Evolutionary conservation across 768 basidiomycete species (phyloP).

Genomic region (Boletus patriciae): DNA sequence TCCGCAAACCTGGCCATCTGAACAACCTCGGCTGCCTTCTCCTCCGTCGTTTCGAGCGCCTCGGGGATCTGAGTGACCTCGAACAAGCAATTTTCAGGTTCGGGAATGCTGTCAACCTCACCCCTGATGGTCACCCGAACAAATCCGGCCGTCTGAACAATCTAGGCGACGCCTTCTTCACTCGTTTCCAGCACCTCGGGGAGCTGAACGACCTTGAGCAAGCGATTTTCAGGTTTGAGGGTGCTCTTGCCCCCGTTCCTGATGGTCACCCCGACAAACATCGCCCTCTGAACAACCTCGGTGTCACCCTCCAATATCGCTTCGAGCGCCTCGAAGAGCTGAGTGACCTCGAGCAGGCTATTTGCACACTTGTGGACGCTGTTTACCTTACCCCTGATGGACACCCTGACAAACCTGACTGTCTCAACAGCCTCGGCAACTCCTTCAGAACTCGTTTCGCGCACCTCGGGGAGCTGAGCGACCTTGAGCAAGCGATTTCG

Average conservation of each 20-base stretch:
- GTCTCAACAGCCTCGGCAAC: background rate
- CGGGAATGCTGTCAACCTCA: background rate
- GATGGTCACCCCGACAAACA: background rate
- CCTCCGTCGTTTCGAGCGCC: background rate
- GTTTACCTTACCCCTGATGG: background rate
- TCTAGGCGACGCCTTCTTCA: background rate
- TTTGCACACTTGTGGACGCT: background rate
- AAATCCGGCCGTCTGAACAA: background rate
- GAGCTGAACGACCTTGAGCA: slow-evolving; percentile 4
- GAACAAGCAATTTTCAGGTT: background rate
- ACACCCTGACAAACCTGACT: background rate
- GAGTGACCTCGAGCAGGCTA: background rate
- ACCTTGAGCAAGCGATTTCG: background rate
- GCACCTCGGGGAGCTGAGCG: background rate
- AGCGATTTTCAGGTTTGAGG: background rate
- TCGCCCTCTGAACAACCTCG: background rate
- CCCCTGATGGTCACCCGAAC: background rate
- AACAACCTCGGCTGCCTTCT: background rate
- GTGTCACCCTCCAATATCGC: background rate
- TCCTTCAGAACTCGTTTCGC: background rate
- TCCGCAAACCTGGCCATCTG: background rate
- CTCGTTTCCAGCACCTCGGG: background rate
- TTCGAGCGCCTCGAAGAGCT: background rate
- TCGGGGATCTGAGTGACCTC: background rate
- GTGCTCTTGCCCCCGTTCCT: background rate